phyloP scores from a whole-genome alignment of 495 filamentous ascomycete genomes.

The Aspergillus kassunensis region DNA sequence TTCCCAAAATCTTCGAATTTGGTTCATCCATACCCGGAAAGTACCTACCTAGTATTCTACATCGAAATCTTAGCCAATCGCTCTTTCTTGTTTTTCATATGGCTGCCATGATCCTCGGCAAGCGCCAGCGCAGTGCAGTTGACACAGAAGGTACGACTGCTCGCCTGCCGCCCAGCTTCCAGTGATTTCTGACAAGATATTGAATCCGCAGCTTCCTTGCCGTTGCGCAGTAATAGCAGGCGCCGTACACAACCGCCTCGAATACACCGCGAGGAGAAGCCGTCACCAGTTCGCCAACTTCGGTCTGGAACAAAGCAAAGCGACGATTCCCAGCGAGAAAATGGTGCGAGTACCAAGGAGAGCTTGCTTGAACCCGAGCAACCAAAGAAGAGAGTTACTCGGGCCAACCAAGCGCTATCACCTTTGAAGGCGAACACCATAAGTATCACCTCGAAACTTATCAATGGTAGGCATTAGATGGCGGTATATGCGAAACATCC shows the following conservation, averaged over 20 bases:
- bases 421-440: conserved; percentile 27
- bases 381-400: conserved; percentile 27
- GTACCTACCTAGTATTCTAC: background rate
- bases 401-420: conserved; percentile 26
- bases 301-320: conserved; percentile 29
- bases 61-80: conserved; percentile 8
- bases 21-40: background rate
- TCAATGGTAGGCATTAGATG: conserved; percentile 27
- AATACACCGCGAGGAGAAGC: conserved; percentile 25
- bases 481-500: background rate
- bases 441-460: conserved; percentile 24
- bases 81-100: conserved; percentile 40
- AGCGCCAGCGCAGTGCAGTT: conserved; percentile 60
- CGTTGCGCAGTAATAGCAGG: conserved; percentile 56
- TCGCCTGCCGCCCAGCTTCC: background rate
- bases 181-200: conserved; percentile 18
- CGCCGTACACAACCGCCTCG: conserved; percentile 50
- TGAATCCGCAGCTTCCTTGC: conserved; percentile 31
- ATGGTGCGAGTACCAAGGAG: conserved; percentile 21
- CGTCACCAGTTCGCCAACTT: conserved; percentile 24
- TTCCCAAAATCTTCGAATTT: background rate
- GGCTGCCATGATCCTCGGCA: conserved; percentile 64
- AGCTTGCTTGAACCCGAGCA: conserved; percentile 15
- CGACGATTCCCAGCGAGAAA: conserved; percentile 26
- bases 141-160: conserved; percentile 49